These are phyloP conservation scores for Dentiscutata heterogama DNA, from an alignment of 371 early-diverging fungal genomes.

Conservation along the genomic window DNA sequence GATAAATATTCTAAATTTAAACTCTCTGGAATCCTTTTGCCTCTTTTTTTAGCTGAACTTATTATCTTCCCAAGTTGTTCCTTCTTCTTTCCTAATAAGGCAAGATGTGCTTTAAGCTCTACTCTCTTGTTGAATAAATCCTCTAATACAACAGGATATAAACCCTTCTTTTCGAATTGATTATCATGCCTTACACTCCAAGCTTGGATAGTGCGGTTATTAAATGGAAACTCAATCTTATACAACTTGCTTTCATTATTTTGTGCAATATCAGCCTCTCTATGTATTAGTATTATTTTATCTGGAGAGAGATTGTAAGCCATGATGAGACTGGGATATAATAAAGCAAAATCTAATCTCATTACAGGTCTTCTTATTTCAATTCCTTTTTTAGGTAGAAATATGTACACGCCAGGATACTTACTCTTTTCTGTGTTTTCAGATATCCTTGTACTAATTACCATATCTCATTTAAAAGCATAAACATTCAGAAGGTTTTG, in stretches of 20 bases:
- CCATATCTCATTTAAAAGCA: neutral
- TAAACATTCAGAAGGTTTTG: conserved; percentile 22
- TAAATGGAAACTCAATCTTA: conserved; percentile 35
- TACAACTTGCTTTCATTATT: too few species aligned
- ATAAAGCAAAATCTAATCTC: neutral
- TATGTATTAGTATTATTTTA: neutral
- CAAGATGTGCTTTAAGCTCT: neutral
- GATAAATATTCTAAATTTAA: too few species aligned
- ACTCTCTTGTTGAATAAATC: too few species aligned
- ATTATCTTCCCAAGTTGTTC: neutral
- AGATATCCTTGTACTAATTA: conserved; percentile 19
- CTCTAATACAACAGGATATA: neutral
- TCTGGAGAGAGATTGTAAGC: too few species aligned
- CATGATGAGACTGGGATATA: conserved; percentile 20
- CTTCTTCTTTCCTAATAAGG: neutral
- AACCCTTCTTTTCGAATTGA: neutral
- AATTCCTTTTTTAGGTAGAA: neutral
- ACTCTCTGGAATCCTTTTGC: too few species aligned
- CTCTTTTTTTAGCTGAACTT: neutral
- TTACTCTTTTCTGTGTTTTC: conserved; percentile 16
- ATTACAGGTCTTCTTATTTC: neutral
- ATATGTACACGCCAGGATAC: neutral
- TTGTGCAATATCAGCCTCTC: conserved; percentile 8
- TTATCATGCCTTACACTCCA: neutral
- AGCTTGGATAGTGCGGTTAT: neutral